Evolutionary conservation across 768 basidiomycete species (phyloP).

Genomic region (Sarcomyxa edulis): DNA sequence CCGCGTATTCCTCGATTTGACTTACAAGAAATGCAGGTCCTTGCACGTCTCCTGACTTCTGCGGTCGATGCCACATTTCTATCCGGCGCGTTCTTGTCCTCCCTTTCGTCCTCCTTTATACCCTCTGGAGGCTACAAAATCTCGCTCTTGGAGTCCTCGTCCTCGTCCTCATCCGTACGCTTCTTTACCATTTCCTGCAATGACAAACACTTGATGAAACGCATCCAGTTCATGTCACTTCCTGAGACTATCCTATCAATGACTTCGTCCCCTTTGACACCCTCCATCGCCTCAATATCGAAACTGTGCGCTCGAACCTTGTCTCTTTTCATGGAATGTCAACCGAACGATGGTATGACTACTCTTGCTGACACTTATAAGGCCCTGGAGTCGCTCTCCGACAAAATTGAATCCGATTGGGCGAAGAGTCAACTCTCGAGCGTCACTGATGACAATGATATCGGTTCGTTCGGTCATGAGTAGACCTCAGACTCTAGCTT

Average conservation of each 20-base stretch:
- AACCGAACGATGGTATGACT: slow-evolving; percentile 22
- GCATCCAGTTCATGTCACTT: slow-evolving; percentile 24
- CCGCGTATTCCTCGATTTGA: not conserved
- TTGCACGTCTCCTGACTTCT: slow-evolving; percentile 28
- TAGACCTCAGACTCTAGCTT: too few species aligned
- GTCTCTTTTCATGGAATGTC: slow-evolving; percentile 29
- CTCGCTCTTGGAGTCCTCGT: slow-evolving; percentile 4
- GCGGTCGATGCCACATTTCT: slow-evolving; percentile 53
- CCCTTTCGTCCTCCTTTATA: slow-evolving; percentile 27
- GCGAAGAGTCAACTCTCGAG: slow-evolving; percentile 31
- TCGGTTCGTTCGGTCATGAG: slow-evolving; percentile 18
- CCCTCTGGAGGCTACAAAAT: slow-evolving; percentile 20
- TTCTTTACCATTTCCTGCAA: not conserved
- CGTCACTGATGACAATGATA: slow-evolving; percentile 22
- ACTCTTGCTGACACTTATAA: slow-evolving; percentile 25
- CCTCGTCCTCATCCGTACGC: not conserved
- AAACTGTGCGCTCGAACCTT: slow-evolving; percentile 28
- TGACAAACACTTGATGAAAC: slow-evolving; percentile 7
- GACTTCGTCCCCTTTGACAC: slow-evolving; percentile 28
- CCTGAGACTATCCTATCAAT: slow-evolving; percentile 25
- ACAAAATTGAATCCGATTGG: slow-evolving; percentile 45
- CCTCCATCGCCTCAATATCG: slow-evolving; percentile 33
- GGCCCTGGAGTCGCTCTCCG: slow-evolving; percentile 29
- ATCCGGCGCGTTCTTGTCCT: slow-evolving; percentile 48
- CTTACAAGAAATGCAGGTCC: slow-evolving; percentile 6